These are phyloP conservation scores for Tylopilus sp. DNA, from an alignment of 768 basidiomycete species.

Conservation along the genomic window DNA sequence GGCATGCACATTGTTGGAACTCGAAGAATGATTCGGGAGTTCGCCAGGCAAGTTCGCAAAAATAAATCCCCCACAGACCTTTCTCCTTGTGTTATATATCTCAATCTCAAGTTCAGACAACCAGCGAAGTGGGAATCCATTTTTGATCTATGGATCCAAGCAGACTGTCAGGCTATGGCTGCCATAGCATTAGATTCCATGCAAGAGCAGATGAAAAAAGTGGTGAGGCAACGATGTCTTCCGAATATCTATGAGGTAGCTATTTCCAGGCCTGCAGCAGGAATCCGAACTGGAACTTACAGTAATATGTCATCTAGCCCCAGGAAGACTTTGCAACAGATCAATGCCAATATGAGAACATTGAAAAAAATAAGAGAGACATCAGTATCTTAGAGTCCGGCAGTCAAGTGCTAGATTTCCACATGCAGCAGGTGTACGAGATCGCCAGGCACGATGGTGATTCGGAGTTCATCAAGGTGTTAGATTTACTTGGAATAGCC, in stretches of 20 bases:
- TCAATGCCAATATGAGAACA: no score
- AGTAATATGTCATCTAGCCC: no score
- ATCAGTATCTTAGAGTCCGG: neutral
- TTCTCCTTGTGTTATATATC: neutral
- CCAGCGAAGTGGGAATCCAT: slow-evolving; percentile 1
- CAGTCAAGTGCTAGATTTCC: neutral
- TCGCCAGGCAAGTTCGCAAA: neutral
- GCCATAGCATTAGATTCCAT: neutral
- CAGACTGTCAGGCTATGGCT: slow-evolving; percentile 8
- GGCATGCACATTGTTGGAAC: slow-evolving; percentile 15
- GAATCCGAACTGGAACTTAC: neutral
- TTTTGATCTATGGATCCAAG: slow-evolving; percentile 8
- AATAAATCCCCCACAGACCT: neutral
- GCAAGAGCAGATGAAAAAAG: neutral
- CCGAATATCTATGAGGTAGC: neutral
- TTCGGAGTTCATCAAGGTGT: neutral
- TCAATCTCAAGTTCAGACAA: slow-evolving; percentile 6
- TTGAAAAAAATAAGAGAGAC: neutral
- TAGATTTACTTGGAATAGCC: neutral
- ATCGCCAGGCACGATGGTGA: neutral
- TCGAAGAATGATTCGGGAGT: slow-evolving; percentile 3
- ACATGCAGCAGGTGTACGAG: neutral
- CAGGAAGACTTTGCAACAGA: fast-evolving
- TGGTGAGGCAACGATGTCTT: neutral
- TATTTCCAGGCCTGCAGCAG: no score